A percentile compares a stretch with the other conserved stretches of the same genome.
Conservation (phyloP, 495 filamentous ascomycete genomes). For the Clavariopsis aquatica region DNA sequence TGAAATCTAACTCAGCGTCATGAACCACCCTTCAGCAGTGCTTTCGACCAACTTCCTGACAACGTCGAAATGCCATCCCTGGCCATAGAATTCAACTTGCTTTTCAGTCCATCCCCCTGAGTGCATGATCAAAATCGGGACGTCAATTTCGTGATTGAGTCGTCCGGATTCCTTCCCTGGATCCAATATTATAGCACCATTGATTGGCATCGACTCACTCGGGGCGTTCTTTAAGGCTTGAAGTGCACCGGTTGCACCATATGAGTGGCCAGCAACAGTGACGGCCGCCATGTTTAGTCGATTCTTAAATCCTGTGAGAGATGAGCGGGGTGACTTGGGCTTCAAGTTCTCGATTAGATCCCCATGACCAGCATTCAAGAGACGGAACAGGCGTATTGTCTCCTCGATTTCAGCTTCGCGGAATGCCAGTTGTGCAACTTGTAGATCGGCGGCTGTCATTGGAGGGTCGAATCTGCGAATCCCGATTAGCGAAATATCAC, state of each 20-base stretch:
- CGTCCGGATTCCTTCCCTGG: constrained; percentile 54
- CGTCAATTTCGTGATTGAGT: constrained; percentile 53
- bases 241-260: constrained; percentile 56
- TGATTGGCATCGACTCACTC: constrained; percentile 36
- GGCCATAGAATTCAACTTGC: constrained; percentile 51
- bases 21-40: constrained; percentile 52
- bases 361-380: constrained; percentile 51
- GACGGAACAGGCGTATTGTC: constrained; percentile 47
- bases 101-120: constrained; percentile 55
- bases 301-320: constrained; percentile 41
- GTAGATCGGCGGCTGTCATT: constrained; percentile 42
- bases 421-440: constrained; percentile 52
- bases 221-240: constrained; percentile 47
- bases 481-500: background rate
- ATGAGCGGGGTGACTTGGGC: constrained; percentile 35
- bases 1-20: constrained; percentile 44
- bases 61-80: constrained; percentile 53
- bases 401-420: constrained; percentile 58
- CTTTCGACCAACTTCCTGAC: constrained; percentile 49
- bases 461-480: constrained; percentile 16
- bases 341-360: constrained; percentile 39
- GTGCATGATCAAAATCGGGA: constrained; percentile 54
- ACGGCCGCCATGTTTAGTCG: constrained; percentile 46
- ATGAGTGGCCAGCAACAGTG: constrained; percentile 55
- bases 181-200: constrained; percentile 31